Base-by-base conservation (phyloP, 805 yeast species). In the Metschnikowia proteae region DNA sequence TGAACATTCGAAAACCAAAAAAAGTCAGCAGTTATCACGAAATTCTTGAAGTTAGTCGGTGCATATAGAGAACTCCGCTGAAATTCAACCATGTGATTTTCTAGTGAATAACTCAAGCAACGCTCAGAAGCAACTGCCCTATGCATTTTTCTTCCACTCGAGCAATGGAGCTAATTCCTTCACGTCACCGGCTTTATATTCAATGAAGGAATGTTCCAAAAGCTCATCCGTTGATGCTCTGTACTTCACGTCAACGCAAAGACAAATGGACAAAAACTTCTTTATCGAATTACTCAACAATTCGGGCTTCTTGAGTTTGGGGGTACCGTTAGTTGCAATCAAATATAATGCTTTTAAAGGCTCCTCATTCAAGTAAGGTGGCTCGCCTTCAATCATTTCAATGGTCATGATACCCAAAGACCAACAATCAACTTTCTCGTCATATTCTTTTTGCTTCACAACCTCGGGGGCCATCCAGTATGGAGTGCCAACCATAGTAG, bases 391-490 rank as follows among this genome's bases (percentile, higher is more conserved):
- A 50, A 86, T 85, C 94, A 86, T 86, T 62, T 86, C 94, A 55
- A 86, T 86, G 3, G 91, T 83, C 94, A 86, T 86, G 54, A 86
- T 86, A 40, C 94, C 94, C 50, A 86, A 67, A 3, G 88, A 82
- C 94, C 94, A 86, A 25, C 86, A 83, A 60, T 86, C 94, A 27
- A 86, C 89, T 62, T 86, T 86, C 45, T 86, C 88, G 43, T 86
- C 94, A 60, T 86, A 86, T 54, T 85, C 89, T 60, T 85, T 84
- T 59, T 84, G 88, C 57, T 81, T 82, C 35, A 86, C 90, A 39
- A 86, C 90, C 65, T 86, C 94, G 1, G 94, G 94, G 0, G 94
- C 94, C 94, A 86, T 86, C 94, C 94, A 86, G 66, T 86, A 86
- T 7, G 94, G 92, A 1, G 94, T 86, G 5, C 94, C 94, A 4